Base-by-base conservation (phyloP, 768 basidiomycete genomes). In the Auriscalpium microsporum region DNA sequence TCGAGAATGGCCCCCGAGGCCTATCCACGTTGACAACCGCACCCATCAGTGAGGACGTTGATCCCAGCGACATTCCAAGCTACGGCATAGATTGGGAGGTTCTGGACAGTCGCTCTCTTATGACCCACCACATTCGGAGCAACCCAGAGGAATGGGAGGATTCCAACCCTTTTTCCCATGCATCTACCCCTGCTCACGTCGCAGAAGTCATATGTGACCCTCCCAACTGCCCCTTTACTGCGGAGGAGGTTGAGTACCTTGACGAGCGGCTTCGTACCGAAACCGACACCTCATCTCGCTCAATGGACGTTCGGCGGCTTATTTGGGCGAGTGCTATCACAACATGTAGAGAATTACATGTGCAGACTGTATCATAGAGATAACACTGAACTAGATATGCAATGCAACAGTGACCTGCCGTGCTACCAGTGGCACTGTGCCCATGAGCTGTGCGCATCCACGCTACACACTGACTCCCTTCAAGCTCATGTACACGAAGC, bases 401-500 rank as follows among this genome's bases (percentile, higher is more conserved):
- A 21, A 21, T 21, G 21, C 21, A 21, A 21, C n/a, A n/a, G n/a
- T n/a, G n/a, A n/a, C 21, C 21, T 21, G 21, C 21, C 21, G 21
- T 21, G 21, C 21, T 3, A 21, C 21, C 21, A 3, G 21, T 3
- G 21, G 21, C 21, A 21, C 21, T 21, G 21, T 21, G 21, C 21
- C 21, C 21, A 21, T 21, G 21, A 21, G 21, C 21, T 1, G 21
- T 21, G 21, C 21, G 21, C 21, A 21, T 21, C 21, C 21, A 21
- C 80, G 79, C 7, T 82, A 96, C 67, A 96, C 94, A 0, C 75
- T 98, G 47, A 96, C 95, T 1, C 95, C 96, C 0, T 73, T 97
- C 56, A 99, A 99, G 65, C 80, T 95, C n/a, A 95, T 94, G 2
- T 99, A 98, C 74, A 98, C 97, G 77, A 99, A 99, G 67, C 74